Conservation (phyloP, 495 filamentous ascomycete species). For the Tirmania nivea region DNA sequence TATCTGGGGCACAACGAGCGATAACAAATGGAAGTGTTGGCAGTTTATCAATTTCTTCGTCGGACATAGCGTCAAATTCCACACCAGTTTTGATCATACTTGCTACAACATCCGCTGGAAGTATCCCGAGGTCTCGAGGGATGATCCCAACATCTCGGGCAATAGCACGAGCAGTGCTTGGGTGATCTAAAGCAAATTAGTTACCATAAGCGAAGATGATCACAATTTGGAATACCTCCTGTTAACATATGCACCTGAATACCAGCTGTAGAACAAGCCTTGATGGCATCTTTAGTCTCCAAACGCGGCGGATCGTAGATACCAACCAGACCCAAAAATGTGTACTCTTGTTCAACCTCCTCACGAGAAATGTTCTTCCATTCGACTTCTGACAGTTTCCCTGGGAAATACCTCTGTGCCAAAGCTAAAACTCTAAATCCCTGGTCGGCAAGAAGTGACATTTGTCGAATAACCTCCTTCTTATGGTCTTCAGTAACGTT, state of each 20-base stretch:
- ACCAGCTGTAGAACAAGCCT: conserved; percentile 43
- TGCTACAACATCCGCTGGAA: conserved; percentile 21
- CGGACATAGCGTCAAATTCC: conserved; percentile 26
- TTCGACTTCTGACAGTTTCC: conserved; percentile 1
- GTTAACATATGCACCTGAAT: conserved; percentile 68
- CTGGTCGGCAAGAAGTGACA: conserved; percentile 45
- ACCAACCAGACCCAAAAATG: conserved; percentile 46
- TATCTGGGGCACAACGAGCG: conserved; percentile 26
- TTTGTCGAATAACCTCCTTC: conserved; percentile 37
- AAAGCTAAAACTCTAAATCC: conserved; percentile 68
- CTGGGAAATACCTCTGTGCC: conserved; percentile 28
- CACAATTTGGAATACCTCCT: conserved; percentile 11
- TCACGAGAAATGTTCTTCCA: conserved; percentile 17
- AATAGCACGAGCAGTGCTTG: conserved; percentile 52
- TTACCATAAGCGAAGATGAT: conserved; percentile 8
- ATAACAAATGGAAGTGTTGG: conserved; percentile 27
- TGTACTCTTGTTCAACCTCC: conserved; percentile 34
- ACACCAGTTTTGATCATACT: conserved; percentile 25
- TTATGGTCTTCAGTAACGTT: conserved; percentile 27
- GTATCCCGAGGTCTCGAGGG: conserved; percentile 30
- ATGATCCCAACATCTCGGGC: conserved; percentile 57
- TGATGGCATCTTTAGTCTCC: conserved; percentile 43
- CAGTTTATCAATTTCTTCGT: conserved; percentile 26
- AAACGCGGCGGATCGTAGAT: conserved; percentile 55
- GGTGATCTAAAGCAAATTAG: conserved; percentile 30